A percentile compares a stretch with the other conserved stretches of the same genome.
Conservation (phyloP, 83 land plant genomes). For the Picea abies region DNA sequence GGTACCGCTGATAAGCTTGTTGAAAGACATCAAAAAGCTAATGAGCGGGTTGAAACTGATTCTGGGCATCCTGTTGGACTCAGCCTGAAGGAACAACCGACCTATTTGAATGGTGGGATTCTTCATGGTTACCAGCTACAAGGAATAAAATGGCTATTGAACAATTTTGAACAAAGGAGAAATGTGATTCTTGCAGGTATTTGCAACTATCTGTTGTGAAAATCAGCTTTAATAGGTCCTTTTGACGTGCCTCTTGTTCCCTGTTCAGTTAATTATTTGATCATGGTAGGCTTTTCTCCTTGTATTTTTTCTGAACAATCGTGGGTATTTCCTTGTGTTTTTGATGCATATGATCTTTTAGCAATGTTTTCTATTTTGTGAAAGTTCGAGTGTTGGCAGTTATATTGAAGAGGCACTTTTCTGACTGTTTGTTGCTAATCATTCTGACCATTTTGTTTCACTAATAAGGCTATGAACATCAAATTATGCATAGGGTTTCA, state of each 20-base stretch:
- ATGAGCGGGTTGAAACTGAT: not conserved
- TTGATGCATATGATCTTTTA: not conserved
- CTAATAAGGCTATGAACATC: not conserved
- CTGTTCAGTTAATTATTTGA: not conserved
- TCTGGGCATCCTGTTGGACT: constrained; percentile 8
- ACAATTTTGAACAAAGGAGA: constrained; percentile 31
- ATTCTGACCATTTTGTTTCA: not conserved
- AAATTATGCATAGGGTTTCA: not conserved
- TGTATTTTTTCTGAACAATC: not conserved
- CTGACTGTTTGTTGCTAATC: not conserved
- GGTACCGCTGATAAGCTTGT: constrained; percentile 22
- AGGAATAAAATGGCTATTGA: constrained; percentile 35
- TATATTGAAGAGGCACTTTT: not conserved
- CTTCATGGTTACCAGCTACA: constrained; percentile 36
- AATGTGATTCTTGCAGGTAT: constrained; percentile 43
- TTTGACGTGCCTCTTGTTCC: constrained; percentile 1
- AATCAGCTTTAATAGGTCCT: not conserved
- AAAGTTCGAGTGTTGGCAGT: not conserved
- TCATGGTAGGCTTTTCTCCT: not conserved
- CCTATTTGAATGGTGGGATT: constrained; percentile 24
- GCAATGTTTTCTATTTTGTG: not conserved
- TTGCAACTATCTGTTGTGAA: not conserved
- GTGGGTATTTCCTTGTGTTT: not conserved
- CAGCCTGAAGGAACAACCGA: constrained; percentile 23
- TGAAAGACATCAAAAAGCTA: constrained; percentile 29